Evolutionary conservation across 208 protist species (phyloP).

Genomic region (Trypanosoma scelopori): DNA sequence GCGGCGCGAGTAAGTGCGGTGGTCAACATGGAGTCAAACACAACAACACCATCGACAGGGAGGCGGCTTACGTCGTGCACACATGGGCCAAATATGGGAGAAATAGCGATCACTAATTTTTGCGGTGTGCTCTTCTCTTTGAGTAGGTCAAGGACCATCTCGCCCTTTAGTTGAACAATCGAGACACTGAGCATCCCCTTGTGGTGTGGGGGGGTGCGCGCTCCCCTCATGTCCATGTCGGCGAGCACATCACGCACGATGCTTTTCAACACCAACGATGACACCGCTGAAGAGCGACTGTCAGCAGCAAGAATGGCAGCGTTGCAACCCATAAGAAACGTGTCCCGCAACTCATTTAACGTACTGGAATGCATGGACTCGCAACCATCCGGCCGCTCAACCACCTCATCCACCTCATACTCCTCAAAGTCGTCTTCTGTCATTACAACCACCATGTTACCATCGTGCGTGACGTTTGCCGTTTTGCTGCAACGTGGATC

Average conservation of each 20-base stretch:
- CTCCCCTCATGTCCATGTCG: conserved; percentile 26
- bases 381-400: conserved; percentile 34
- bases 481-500: conserved; percentile 61
- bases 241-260: conserved; percentile 55
- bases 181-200: conserved; percentile 50
- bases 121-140: conserved; percentile 32
- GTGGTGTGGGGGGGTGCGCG: background rate
- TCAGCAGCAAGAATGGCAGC: conserved; percentile 68
- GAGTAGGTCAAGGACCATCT: conserved; percentile 63
- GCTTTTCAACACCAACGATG: conserved; percentile 51
- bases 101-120: conserved; percentile 79
- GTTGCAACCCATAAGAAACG: conserved; percentile 64
- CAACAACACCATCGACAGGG: conserved; percentile 29
- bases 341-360: conserved; percentile 59
- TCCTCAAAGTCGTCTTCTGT: conserved; percentile 74
- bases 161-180: conserved; percentile 67
- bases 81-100: conserved; percentile 78
- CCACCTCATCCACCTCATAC: conserved; percentile 81
- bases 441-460: conserved; percentile 59
- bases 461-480: conserved; percentile 66
- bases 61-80: conserved; percentile 62
- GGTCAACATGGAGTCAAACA: conserved; percentile 56
- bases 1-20: conserved; percentile 35
- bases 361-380: conserved; percentile 42
- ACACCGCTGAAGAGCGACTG: conserved; percentile 52